phyloP scores from a whole-genome alignment of 371 early-diverging fungal species.

The Synchytrium microbalum region DNA sequence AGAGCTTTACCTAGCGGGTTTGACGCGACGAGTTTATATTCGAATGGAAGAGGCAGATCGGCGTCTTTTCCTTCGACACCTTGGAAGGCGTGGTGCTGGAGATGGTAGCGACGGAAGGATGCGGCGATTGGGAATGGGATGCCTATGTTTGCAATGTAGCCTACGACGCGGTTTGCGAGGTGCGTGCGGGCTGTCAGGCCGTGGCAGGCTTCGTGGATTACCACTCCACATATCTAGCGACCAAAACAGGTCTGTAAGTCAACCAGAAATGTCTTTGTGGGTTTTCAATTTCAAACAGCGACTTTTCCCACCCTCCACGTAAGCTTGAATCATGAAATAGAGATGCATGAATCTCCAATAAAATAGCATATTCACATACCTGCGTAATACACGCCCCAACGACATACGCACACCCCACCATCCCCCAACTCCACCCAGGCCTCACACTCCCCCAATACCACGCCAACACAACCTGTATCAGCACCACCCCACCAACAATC shows the following conservation, averaged over 20 bases:
- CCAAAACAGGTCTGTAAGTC: neutral
- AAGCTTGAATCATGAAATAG: neutral
- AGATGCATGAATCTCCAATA: neutral
- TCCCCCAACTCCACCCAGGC: neutral
- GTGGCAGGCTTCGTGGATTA: constrained; percentile 93
- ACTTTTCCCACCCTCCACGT: no score
- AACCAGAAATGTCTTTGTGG: no score
- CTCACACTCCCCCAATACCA: constrained; percentile 59
- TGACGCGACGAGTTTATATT: constrained; percentile 59
- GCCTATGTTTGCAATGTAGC: constrained; percentile 75
- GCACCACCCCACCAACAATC: constrained; percentile 54
- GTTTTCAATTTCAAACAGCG: no score
- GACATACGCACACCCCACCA: constrained; percentile 48
- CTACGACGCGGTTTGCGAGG: constrained; percentile 70
- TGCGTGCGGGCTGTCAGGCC: constrained; percentile 61
- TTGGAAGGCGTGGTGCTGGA: constrained; percentile 94
- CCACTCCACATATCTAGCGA: constrained; percentile 13
- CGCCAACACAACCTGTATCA: constrained; percentile 68
- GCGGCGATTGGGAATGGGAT: constrained; percentile 51
- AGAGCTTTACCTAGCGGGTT: constrained; percentile 20
- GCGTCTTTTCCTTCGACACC: constrained; percentile 93
- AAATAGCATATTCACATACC: constrained; percentile 28
- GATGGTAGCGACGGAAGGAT: constrained; percentile 78
- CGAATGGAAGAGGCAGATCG: constrained; percentile 87
- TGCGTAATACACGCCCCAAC: constrained; percentile 79